Evolutionary conservation across 345 rosid genomes (phyloP), one percentile per base, ranked within the genome.

Genomic region (Lepidium aucheri): DNA sequence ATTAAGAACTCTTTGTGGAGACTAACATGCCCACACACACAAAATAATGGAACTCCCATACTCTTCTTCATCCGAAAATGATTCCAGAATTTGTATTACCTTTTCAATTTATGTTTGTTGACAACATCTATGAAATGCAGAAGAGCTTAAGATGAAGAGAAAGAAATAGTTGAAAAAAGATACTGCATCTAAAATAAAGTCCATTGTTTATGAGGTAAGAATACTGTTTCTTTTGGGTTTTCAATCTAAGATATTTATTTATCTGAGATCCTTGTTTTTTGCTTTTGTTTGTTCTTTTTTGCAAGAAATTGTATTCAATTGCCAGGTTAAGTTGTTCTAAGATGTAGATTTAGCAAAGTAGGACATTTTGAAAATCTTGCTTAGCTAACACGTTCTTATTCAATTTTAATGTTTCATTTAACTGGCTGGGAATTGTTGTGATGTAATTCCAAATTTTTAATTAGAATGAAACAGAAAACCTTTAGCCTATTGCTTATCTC

Each of bases 101-200:
- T 39, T 56, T 38, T 11, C 67, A n/a, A n/a, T n/a, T n/a, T n/a
- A n/a, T 42, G 5, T 39, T 36, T 46, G 28, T 2, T 51, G 52
- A 51, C 75, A 65, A 41, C 46, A 51, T 41, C 24, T 76, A 11
- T 77, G 65, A 67, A 70, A 53, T 74, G 84, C 95, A 95, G 99
- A 84, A 14, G 97, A 95, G 80, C 97, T 95, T 84, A 79, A 70
- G 69, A 81, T 85, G 67, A 95, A 88, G 77, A 82, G 99, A 82
- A 95, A 85, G 82, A 95, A 89, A 70, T 96, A 84, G 74, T 78
- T 95, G 78, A 95, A 87, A 90, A 95, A 95, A 83, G 91, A 91
- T 77, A 84, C 89, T 16, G 95, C 97, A 69, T 82, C 91, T 41
- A 95, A 95, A 69, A 73, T 89, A 45, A 95, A 95, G 82, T 91